Conservation (phyloP, 495 filamentous ascomycete genomes). For the Staphylotrichum tortipilum region DNA sequence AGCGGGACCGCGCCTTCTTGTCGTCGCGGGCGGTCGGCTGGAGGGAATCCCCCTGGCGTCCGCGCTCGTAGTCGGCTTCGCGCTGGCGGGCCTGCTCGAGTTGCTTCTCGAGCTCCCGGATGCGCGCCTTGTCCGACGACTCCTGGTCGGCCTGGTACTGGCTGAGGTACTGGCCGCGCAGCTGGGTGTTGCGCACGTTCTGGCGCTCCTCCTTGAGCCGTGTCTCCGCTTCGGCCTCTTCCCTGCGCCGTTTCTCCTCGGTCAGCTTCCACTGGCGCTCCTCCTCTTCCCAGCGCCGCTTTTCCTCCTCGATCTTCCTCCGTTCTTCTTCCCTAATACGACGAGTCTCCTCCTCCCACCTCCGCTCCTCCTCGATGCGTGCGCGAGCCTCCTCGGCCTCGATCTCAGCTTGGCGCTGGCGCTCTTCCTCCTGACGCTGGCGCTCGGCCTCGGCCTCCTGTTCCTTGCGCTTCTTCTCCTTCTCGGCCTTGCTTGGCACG, state of each 20-base stretch:
- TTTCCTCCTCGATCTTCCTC: conserved; percentile 63
- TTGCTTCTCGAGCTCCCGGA: conserved; percentile 77
- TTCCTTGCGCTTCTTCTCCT: conserved; percentile 46
- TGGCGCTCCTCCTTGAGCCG: conserved; percentile 59
- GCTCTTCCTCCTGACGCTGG: conserved; percentile 59
- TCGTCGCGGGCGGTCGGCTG: conserved; percentile 26
- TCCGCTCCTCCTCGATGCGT: conserved; percentile 59
- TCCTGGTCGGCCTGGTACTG: conserved; percentile 67
- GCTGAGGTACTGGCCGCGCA: conserved; percentile 77
- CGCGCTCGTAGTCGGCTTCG: conserved; percentile 74
- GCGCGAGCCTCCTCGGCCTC: conserved; percentile 65
- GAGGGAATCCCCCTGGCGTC: conserved; percentile 55
- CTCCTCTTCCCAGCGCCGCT: conserved; percentile 73
- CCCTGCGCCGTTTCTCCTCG: conserved; percentile 63
- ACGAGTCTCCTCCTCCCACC: conserved; percentile 72
- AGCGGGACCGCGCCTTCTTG: conserved; percentile 36
- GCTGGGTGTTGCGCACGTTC: conserved; percentile 43
- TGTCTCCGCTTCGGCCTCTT: conserved; percentile 65
- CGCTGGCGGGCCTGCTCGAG: conserved; percentile 78
- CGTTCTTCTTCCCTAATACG: conserved; percentile 61
- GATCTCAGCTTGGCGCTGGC: conserved; percentile 47
- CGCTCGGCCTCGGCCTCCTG: conserved; percentile 50
- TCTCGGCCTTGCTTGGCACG: conserved; percentile 60
- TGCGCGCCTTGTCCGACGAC: conserved; percentile 37
- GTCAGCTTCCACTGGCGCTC: conserved; percentile 73